A percentile compares a stretch with the other conserved stretches of the same genome.
Evolutionary conservation across 306 rosid species (phyloP).

Genomic region (Hylodesmum podocarpum): DNA sequence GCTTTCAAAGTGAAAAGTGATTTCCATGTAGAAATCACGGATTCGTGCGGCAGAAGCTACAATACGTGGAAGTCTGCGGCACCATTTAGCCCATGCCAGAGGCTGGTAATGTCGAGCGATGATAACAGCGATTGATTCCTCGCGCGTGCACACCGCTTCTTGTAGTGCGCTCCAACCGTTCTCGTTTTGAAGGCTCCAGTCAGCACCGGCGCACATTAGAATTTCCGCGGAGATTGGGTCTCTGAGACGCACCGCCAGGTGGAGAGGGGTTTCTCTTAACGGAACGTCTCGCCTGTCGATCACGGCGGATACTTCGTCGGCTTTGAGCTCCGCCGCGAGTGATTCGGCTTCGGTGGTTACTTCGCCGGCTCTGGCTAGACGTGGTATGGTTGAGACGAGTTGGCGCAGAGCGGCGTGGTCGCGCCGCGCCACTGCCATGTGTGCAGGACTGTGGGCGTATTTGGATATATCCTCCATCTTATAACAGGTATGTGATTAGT

Average conservation of each 20-base stretch:
- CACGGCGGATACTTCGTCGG: constrained; percentile 72
- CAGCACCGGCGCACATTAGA: constrained; percentile 96
- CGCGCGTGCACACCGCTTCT: constrained; percentile 93
- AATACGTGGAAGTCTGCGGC: constrained; percentile 96
- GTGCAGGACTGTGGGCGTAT: constrained; percentile 88
- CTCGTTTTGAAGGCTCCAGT: constrained; percentile 97
- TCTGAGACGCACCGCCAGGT: constrained; percentile 91
- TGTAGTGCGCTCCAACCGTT: constrained; percentile 99
- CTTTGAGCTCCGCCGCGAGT: constrained; percentile 74
- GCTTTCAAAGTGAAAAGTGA: constrained; percentile 96
- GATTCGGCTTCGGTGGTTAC: constrained; percentile 78
- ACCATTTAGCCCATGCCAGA: constrained; percentile 99
- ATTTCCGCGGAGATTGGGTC: constrained; percentile 83
- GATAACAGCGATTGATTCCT: constrained; percentile 89
- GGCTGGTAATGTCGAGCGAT: constrained; percentile 93
- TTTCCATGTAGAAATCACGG: constrained; percentile 99
- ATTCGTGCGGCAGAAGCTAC: constrained; percentile 87
- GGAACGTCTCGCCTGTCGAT: constrained; percentile 94
- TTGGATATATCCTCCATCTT: constrained; percentile 78
- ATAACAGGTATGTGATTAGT: no score
- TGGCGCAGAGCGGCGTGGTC: constrained; percentile 70
- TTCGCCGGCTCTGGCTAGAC: constrained; percentile 82
- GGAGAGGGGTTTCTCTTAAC: constrained; percentile 97
- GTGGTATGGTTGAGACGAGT: constrained; percentile 67
- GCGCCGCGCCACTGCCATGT: constrained; percentile 75